Base-by-base conservation (phyloP, 2,329 filamentous ascomycete genomes). In the Madurella fahalii region DNA sequence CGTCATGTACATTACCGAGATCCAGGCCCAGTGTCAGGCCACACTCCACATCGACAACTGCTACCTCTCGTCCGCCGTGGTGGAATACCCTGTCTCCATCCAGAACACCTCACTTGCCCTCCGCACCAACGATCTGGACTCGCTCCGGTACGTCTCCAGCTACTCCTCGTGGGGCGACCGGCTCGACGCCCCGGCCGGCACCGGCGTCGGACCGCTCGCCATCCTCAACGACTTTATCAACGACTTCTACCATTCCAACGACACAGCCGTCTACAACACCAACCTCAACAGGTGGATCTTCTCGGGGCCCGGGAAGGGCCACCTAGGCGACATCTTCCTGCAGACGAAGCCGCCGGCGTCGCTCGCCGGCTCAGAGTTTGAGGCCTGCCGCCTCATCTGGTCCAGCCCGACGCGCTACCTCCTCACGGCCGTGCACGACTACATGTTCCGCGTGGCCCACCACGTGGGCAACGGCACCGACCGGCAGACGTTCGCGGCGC, bases 31-130 rank as follows among this genome's bases (percentile, higher is more conserved):
- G 39, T 57, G 54, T 31, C 34, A 47, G 20, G 43, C 47, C 20
- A 57, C 51, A 31, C 18, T 60, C 17, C 32, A 42, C 15, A 41
- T 52, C 25, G 45, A 49, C 15, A 32, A n/a, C 16, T 58, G 51
- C 49, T 52, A 57, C 40, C 41, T 57, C 30, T n/a, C 16, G 8
- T 25, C 54, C 7, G 54, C 54, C 9, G 45, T 47, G 15, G 54
- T 54, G 34, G 51, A 53, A 18, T 53, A 57, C 50, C 54, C 54
- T 12, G 20, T 57, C 37, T 48, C 40, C 13, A 50, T 57, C 25
- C 41, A 44, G 13, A 57, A 57, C 42, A 25, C 34, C 17, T 53
- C 50, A 16, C 32, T 52, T 9, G 32, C 30, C 11, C 40, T 57
- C 2, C 42, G 40, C 3, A 51, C 31, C 11, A 39, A 50, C 9